Percentiles rank a stretch among this genome's conserved stretches.
phyloP scores from a whole-genome alignment of 192 early-diverging fungal species.

The Podila epicladia region DNA sequence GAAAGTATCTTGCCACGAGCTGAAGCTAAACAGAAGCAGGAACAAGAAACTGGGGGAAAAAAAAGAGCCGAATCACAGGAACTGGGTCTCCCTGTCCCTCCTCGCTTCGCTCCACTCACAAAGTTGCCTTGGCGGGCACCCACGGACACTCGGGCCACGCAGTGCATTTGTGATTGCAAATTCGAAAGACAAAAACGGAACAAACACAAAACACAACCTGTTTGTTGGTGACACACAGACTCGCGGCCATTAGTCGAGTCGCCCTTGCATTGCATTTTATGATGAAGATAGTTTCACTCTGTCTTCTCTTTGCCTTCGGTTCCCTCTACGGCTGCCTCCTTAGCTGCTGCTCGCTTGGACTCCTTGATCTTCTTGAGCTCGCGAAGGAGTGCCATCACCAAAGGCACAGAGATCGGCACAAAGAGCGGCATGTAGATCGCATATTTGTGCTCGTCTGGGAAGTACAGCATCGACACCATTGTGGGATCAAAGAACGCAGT shows the following conservation, averaged over 20 bases:
- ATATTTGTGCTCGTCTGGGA: conserved; percentile 98
- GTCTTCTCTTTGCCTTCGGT: not conserved
- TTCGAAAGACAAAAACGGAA: too few relatives aligned
- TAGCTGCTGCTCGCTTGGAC: conserved; percentile 18
- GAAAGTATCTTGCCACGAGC: not conserved
- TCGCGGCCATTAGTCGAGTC: not conserved
- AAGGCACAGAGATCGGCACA: conserved; percentile 83
- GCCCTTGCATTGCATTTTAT: not conserved
- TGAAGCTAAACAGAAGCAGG: not conserved
- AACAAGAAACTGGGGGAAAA: not conserved
- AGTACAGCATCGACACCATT: conserved; percentile 98
- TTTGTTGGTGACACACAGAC: too few relatives aligned
- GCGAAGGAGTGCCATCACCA: conserved; percentile 67
- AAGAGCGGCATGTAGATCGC: conserved; percentile 98
- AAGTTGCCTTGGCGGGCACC: too few relatives aligned
- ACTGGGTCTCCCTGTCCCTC: too few relatives aligned
- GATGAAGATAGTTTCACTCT: not conserved
- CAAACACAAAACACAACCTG: too few relatives aligned
- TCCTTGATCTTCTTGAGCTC: conserved; percentile 55
- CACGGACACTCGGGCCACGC: too few relatives aligned
- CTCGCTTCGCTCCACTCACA: too few relatives aligned
- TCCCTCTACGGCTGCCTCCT: not conserved
- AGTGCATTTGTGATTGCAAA: too few relatives aligned
- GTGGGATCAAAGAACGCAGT: conserved; percentile 97
- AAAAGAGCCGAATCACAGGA: not conserved